These are phyloP conservation scores for Talaromyces sp. DNA, from an alignment of 2,329 filamentous ascomycete genomes.

Conservation along the genomic window DNA sequence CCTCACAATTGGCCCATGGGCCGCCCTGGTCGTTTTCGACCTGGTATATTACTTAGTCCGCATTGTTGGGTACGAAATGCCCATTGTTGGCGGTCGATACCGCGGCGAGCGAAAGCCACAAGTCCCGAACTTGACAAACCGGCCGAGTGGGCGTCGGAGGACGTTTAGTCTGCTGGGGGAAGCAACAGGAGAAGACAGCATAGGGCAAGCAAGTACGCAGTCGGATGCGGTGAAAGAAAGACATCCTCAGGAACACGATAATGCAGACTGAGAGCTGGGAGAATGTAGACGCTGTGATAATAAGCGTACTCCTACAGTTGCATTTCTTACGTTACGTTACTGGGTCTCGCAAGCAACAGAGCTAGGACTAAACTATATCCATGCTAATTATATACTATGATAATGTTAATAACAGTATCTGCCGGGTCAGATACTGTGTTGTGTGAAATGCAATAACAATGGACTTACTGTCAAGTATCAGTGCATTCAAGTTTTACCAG, in stretches of 20 bases:
- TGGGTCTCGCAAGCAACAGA: no score
- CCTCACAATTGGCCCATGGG: conserved; percentile 59
- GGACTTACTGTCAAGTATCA: background rate
- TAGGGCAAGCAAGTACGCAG: background rate
- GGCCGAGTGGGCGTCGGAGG: conserved; percentile 16
- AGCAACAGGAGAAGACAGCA: background rate
- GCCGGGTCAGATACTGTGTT: background rate
- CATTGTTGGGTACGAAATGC: conserved; percentile 53
- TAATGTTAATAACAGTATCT: background rate
- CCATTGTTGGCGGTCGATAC: conserved; percentile 56
- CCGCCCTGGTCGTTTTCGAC: conserved; percentile 59
- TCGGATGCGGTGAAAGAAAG: conserved; percentile 5
- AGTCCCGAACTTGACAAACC: conserved; percentile 50
- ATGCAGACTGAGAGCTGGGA: background rate
- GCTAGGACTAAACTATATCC: no score
- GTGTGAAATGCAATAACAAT: background rate
- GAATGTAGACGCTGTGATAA: background rate
- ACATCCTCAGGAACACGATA: background rate
- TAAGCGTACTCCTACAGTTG: background rate
- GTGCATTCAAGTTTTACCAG: no score
- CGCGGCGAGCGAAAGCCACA: conserved; percentile 55
- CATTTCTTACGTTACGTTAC: background rate
- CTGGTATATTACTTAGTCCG: conserved; percentile 58
- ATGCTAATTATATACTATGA: background rate
- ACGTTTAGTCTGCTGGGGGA: conserved; percentile 19